Base-by-base conservation (phyloP, 179 eudicot genomes). In the Carnegiea gigantea region DNA sequence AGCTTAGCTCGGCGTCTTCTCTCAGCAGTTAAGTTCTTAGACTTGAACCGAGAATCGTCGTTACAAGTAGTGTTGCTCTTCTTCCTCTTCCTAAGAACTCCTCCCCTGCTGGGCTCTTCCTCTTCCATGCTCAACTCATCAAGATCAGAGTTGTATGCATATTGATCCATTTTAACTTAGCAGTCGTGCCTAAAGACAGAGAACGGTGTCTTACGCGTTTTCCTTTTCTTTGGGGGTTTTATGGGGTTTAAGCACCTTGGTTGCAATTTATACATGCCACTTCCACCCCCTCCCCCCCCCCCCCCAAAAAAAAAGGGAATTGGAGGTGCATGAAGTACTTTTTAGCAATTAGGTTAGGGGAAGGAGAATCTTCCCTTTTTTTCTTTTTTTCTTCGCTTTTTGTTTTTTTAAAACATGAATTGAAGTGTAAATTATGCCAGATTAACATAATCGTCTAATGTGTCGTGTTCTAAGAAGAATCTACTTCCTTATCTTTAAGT, bases 1-100 rank as follows among this genome's bases (percentile, higher is more conserved):
- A 92, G 92, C 79, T 89, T 92, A 28, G 90, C 87, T 36, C 99
- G 91, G 0, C 97, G 86, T 53, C 75, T 83, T 77, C 99, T 92
- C 84, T 95, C 98, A 0, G 97, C 94, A 0, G 70, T 17, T 57
- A 95, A 92, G 83, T 95, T 93, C 89, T 92, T 92, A 79, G 98
- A 93, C 62, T 89, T 94, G 86, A 53, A 90, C 14, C 51, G 79
- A 1, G 81, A 73, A 73, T 82, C 84, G 12, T 68, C 79, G 8
- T 81, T 21, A 13, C 36, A 48, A 0, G 64, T 60, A 0, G 9
- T n/a, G 18, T 3, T n/a, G 18, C 1, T 71, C 11, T 44, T 67
- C 53, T 9, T 82, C 74, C 70, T 78, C 75, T 70, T 78, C 62
- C 53, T 77, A 18, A 59, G 38, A 18, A 15, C 4, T 11, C 65